These are phyloP conservation scores for Pythium chondricola DNA, from an alignment of 352 stramenopile species.

Conservation along the genomic window DNA sequence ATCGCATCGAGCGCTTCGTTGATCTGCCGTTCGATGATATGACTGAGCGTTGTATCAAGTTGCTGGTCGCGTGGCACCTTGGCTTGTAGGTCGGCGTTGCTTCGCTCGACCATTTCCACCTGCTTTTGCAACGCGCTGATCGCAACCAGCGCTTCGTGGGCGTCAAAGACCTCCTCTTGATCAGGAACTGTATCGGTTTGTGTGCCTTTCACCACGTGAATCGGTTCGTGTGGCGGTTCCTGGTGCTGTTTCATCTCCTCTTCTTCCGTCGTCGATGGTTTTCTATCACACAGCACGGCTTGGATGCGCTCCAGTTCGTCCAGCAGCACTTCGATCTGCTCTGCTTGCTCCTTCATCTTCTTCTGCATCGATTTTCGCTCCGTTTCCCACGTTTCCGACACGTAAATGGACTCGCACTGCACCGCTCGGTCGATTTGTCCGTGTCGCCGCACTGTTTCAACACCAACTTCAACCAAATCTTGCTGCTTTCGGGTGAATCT, in stretches of 20 bases:
- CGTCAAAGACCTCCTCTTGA: background rate
- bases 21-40: background rate
- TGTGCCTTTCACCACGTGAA: too few species aligned
- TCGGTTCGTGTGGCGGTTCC: too few species aligned
- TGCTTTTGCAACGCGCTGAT: slow-evolving; percentile 7
- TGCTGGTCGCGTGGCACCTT: background rate
- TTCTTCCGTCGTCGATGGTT: background rate
- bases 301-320: slow-evolving; percentile 24
- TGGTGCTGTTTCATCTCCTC: background rate
- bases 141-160: background rate
- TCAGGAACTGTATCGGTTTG: too few species aligned
- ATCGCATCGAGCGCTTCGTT: background rate
- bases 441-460: background rate
- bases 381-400: too few species aligned
- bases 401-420: slow-evolving; percentile 4
- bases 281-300: background rate
- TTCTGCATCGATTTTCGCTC: background rate
- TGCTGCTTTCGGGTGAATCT: background rate
- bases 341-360: slow-evolving; percentile 15
- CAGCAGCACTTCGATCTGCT: slow-evolving; percentile 27
- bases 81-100: slow-evolving; percentile 1
- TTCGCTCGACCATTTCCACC: slow-evolving; percentile 5
- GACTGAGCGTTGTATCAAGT: background rate
- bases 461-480: too few species aligned
- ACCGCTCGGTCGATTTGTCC: background rate